Evolutionary conservation across 2,329 filamentous ascomycete species (phyloP).

Genomic region (Aspergillus sp.): DNA sequence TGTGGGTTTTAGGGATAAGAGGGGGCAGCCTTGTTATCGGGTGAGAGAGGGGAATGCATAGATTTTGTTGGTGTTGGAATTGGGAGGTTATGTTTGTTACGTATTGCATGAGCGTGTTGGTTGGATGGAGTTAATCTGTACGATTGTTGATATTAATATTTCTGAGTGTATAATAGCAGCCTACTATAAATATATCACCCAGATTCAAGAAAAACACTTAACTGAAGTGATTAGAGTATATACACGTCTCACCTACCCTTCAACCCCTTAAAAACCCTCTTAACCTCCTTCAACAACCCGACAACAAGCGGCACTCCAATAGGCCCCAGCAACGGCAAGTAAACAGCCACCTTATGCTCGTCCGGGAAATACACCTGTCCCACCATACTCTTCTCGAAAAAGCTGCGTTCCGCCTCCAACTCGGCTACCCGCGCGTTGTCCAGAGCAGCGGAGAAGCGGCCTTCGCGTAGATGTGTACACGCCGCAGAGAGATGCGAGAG

Average conservation of each 20-base stretch:
- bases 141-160: too few relatives aligned
- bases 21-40: conserved; percentile 23
- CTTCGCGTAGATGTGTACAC: conserved; percentile 61
- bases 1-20: conserved; percentile 27
- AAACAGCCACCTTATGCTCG: conserved; percentile 96
- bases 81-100: too few relatives aligned
- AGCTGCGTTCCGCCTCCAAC: conserved; percentile 81
- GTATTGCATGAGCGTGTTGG: too few relatives aligned
- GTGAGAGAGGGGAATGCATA: conserved; percentile 5
- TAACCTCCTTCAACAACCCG: conserved; percentile 74
- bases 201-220: too few relatives aligned
- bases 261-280: conserved; percentile 38
- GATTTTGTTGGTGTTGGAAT: not conserved
- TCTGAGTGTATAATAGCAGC: too few relatives aligned
- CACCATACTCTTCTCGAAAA: conserved; percentile 99
- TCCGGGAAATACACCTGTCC: conserved; percentile 98
- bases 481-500: conserved; percentile 70
- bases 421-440: conserved; percentile 79
- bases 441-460: conserved; percentile 60
- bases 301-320: conserved; percentile 85
- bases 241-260: conserved; percentile 17
- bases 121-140: too few relatives aligned
- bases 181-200: too few relatives aligned
- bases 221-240: not conserved
- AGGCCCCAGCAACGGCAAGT: conserved; percentile 82